phyloP scores from a whole-genome alignment of 352 stramenopile species.

The Globisporangium recalcitrans region DNA sequence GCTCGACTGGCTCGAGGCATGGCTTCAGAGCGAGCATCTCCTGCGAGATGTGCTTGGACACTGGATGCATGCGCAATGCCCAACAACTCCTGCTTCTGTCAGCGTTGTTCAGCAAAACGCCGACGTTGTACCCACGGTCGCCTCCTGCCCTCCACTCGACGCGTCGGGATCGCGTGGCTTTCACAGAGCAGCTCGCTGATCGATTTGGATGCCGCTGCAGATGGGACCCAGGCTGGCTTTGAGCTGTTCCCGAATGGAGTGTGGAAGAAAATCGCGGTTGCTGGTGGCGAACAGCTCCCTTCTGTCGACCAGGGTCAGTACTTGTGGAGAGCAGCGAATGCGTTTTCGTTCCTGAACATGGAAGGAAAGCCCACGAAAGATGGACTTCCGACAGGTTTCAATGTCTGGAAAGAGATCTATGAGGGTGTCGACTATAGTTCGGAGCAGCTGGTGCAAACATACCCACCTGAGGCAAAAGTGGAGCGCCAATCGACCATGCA shows the following conservation, averaged over 20 bases:
- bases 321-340: slow-evolving; percentile 34
- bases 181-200: slow-evolving; percentile 22
- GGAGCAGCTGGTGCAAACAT: slow-evolving; percentile 34
- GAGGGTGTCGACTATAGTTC: slow-evolving; percentile 49
- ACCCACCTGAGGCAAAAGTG: slow-evolving; percentile 26
- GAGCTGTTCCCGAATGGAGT: slow-evolving; percentile 33
- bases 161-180: slow-evolving; percentile 39
- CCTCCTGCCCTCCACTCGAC: slow-evolving; percentile 24
- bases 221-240: slow-evolving; percentile 43
- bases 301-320: slow-evolving; percentile 33
- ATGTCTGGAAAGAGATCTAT: slow-evolving; percentile 56
- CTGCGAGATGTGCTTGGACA: slow-evolving; percentile 56
- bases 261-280: slow-evolving; percentile 22
- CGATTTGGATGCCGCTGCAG: slow-evolving; percentile 35
- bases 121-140: slow-evolving; percentile 14
- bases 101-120: slow-evolving; percentile 16
- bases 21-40: slow-evolving; percentile 47
- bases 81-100: slow-evolving; percentile 24
- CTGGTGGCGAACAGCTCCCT: slow-evolving; percentile 16
- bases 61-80: slow-evolving; percentile 56
- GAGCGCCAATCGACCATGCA: slow-evolving; percentile 14
- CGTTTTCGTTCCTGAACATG: slow-evolving; percentile 39
- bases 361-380: slow-evolving; percentile 10
- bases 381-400: slow-evolving; percentile 44
- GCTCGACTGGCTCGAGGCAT: slow-evolving; percentile 45